A percentile compares a stretch with the other conserved stretches of the same genome.
These are phyloP conservation scores for Plectosphaerella sp. DNA, from an alignment of 2,329 filamentous ascomycete species.

Conservation along the genomic window DNA sequence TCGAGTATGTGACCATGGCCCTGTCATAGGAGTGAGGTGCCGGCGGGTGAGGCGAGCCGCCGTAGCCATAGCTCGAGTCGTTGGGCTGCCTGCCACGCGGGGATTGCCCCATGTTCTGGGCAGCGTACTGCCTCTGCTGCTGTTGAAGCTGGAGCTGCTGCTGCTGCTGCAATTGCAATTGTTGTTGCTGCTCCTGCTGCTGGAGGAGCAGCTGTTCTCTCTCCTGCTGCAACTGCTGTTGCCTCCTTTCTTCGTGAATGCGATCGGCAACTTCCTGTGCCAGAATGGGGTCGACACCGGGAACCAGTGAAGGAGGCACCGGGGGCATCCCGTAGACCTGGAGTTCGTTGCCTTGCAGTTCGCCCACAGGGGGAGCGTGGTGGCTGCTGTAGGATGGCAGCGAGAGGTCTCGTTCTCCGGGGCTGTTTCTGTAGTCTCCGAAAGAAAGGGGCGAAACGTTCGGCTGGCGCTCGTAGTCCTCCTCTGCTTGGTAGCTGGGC, in stretches of 20 bases:
- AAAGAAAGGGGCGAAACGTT: slow-evolving; percentile 23
- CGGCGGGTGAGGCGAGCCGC: slow-evolving; percentile 20
- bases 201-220: slow-evolving; percentile 32
- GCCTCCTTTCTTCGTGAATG: slow-evolving; percentile 50
- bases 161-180: slow-evolving; percentile 37
- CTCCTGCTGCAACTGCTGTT: slow-evolving; percentile 39
- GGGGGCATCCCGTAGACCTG: slow-evolving; percentile 38
- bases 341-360: slow-evolving; percentile 28
- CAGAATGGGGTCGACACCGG: slow-evolving; percentile 54
- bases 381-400: slow-evolving; percentile 25
- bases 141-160: slow-evolving; percentile 33
- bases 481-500: slow-evolving; percentile 7
- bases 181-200: slow-evolving; percentile 32
- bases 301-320: slow-evolving; percentile 54
- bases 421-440: slow-evolving; percentile 29
- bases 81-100: slow-evolving; percentile 32
- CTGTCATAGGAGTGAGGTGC: slow-evolving; percentile 38
- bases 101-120: slow-evolving; percentile 32
- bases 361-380: slow-evolving; percentile 25
- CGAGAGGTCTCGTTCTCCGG: slow-evolving; percentile 19
- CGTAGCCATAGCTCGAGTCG: background rate
- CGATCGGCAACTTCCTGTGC: slow-evolving; percentile 54
- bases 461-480: slow-evolving; percentile 8
- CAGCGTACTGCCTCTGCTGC: slow-evolving; percentile 36
- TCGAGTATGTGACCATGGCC: slow-evolving; percentile 32